Evolutionary conservation across 805 yeast species (phyloP), one percentile per base, ranked within the genome.

Genomic region (Cyberlindnera samutprakarnensis): DNA sequence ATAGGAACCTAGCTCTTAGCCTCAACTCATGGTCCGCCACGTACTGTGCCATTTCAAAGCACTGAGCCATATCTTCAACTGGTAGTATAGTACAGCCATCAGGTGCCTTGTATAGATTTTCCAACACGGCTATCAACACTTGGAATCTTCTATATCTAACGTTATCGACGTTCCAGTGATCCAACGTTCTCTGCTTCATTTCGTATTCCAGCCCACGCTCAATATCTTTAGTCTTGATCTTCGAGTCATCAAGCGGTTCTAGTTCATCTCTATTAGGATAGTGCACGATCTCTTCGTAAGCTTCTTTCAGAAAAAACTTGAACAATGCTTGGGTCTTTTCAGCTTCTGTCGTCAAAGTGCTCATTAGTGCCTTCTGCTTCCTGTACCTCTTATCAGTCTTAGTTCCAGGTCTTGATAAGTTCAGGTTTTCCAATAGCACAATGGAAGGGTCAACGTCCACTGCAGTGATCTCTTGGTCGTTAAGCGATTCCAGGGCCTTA

Each of bases 1-100:
- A 27, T 42, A 15, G 56, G 36, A 35, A 54, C 56, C 30, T 65
- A 42, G 25, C 68, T 62, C 40, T 53, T 38, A 23, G 47, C 47
- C 40, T 66, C 44, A 32, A 41, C 19, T 9, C 31, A 14, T 47
- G 45, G n/a, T 54, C 53, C 6, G 58, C 50, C 2, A 68, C 32
- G 28, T 58, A 54, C 23, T 68, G 62, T 1, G 71, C 53, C 5
- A 65, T 30, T 25, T 63, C 64, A 40, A 67, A 71, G 2, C 62
- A 42, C n/a, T 54, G 56, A 6, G 42, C 48, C 11, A 39, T 26
- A 8, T 27, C 51, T 7, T 62, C 68, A 4, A 67, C 32, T 1
- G 66, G 52, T 2, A 64, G 17, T 2, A 63, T 13, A 2, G 32
- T 12, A 3, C 33, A 17, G 3, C 30, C 32, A 6, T 36, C 44